Conservation (phyloP, 2,329 filamentous ascomycete genomes). For the Venturia aucupariae region DNA sequence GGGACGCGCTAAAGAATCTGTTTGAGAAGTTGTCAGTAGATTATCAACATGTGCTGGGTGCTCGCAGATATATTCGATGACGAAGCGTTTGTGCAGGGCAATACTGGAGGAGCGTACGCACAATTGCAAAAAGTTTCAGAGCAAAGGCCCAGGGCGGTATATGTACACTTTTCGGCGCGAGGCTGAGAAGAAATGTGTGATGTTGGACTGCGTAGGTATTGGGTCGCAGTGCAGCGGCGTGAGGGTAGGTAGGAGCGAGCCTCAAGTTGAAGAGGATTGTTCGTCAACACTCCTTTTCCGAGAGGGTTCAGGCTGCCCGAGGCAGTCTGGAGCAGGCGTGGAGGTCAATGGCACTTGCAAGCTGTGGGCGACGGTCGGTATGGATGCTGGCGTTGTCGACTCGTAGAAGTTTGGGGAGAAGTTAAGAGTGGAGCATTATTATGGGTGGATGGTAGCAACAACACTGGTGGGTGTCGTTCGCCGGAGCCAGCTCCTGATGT, state of each 20-base stretch:
- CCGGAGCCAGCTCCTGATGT: not conserved
- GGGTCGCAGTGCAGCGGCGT: not conserved
- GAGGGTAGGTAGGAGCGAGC: not conserved
- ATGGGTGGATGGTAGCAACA: not conserved
- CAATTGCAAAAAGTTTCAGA: not conserved
- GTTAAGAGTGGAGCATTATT: conserved; percentile 5
- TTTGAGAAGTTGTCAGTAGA: not conserved
- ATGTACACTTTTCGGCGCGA: not conserved
- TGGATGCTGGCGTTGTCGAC: not conserved
- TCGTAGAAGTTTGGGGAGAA: not conserved
- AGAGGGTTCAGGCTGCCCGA: no score
- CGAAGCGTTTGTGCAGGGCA: not conserved
- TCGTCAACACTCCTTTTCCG: not conserved
- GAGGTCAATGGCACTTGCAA: not conserved
- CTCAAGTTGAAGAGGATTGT: not conserved
- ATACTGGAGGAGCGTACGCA: not conserved
- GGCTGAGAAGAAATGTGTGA: not conserved
- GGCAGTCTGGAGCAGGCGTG: not conserved
- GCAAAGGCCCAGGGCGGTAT: not conserved
- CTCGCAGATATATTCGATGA: not conserved
- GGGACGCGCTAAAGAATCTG: not conserved
- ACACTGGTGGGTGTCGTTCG: not conserved
- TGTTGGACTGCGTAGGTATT: not conserved
- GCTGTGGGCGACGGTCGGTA: not conserved
- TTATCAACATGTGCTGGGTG: not conserved